phyloP scores from a whole-genome alignment of 2,329 filamentous ascomycete species.

The Fonsecaea multimorphosa region DNA sequence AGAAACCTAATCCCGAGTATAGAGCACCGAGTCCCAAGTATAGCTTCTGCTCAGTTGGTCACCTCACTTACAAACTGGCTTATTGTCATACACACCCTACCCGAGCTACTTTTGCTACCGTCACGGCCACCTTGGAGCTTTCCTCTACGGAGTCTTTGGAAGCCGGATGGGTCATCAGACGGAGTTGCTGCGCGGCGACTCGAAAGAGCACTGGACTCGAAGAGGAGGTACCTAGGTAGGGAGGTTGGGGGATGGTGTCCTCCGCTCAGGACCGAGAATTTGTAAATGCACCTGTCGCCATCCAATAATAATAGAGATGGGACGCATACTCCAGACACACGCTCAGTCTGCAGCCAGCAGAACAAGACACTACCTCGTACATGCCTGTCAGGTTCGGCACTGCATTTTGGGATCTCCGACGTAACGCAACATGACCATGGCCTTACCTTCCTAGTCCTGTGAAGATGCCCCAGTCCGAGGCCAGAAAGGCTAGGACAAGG shows the following conservation, averaged over 20 bases:
- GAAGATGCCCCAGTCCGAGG: neutral
- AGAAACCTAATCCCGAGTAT: neutral
- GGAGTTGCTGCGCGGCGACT: conserved; percentile 9
- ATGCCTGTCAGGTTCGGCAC: neutral
- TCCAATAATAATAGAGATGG: conserved; percentile 2
- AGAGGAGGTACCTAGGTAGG: neutral
- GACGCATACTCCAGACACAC: neutral
- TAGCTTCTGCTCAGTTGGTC: conserved; percentile 1
- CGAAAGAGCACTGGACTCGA: neutral
- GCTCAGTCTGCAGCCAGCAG: neutral
- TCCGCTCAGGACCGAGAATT: no score
- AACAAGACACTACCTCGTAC: neutral
- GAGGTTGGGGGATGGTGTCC: neutral
- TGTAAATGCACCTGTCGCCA: neutral
- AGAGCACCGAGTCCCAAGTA: conserved; percentile 3
- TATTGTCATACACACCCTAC: conserved; percentile 4
- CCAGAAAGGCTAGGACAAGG: neutral
- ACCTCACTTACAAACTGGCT: neutral
- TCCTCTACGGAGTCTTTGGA: neutral
- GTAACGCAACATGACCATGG: neutral
- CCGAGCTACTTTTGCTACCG: neutral
- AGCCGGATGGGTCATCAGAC: conserved; percentile 7
- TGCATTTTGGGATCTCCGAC: neutral
- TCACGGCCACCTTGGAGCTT: conserved; percentile 1
- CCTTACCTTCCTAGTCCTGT: neutral